Evolutionary conservation across 345 rosid species (phyloP), one percentile per base, ranked within the genome.

Genomic region (Rhodomyrtus tomentosa): DNA sequence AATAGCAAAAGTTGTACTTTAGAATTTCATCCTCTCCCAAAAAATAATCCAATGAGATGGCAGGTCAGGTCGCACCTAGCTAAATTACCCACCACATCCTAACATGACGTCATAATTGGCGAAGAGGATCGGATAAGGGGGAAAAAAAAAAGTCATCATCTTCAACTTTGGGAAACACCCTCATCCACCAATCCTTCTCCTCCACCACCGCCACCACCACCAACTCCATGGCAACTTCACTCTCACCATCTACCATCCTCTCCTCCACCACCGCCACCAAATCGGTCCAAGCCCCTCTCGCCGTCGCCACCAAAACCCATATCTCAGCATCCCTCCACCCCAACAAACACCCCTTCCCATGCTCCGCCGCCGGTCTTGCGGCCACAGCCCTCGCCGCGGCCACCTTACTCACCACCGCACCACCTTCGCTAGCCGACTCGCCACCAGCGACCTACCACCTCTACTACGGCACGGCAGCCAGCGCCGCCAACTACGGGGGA

Each of bases 381-480:
- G 86, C 91, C 3, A 24, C 91, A 18, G 94, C 94, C 50, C 88
- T 95, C 38, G 85, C 95, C 42, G 83, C 93, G 81, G 52, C 95
- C n/a, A 82, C 93, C 58, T 74, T 95, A 25, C 38, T 87, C 56
- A 85, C 93, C 53, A 40, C 93, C n/a, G 13, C 93, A 62, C 83
- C 85, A 24, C 93, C 98, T 10, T 93, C 93, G 24, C 84, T 93
- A 1, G 94, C 95, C 10, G 90, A 91, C 52, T 81, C 82, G 0
- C 82, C 36, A 1, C 56, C 82, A 27, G 38, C 85, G 25, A 18
- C 93, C 32, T 96, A 85, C 93, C 79, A 83, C 73, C 1, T 95
- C 81, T 96, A 95, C 94, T 95, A 95, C 91, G 99, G 98, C 85
- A 96, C 98, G 51, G 98, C 99, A 40, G 98, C 98, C 85, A 96